Conservation (phyloP, 1,284 basidiomycete species). For the Malassezia sp. region DNA sequence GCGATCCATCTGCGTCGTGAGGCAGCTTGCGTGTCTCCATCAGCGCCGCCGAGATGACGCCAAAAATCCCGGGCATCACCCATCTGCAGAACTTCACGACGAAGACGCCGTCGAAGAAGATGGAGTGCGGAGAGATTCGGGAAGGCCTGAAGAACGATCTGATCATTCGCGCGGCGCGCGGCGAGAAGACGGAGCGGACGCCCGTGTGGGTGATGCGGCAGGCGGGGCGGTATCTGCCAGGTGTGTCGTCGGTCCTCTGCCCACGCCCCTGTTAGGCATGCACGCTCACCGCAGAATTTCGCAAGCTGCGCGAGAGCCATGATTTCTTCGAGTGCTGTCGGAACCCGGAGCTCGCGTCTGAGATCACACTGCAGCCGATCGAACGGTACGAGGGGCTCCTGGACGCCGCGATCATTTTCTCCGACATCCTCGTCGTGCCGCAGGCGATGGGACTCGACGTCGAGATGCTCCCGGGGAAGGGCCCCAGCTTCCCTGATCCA, state of each 20-base stretch:
- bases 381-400: conserved; percentile 40
- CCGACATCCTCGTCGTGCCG: conserved; percentile 45
- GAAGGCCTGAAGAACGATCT: conserved; percentile 69
- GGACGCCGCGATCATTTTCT: conserved; percentile 46
- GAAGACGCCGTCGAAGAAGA: conserved; percentile 7
- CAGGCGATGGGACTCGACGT: conserved; percentile 46
- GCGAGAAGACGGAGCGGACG: conserved; percentile 75
- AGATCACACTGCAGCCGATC: conserved; percentile 45
- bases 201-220: conserved; percentile 99
- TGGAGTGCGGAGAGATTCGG: conserved; percentile 21
- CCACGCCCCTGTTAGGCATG: too few relatives aligned
- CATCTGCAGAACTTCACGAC: conserved; percentile 30
- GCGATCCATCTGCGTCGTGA: too few relatives aligned
- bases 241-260: conserved; percentile 51
- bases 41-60: conserved; percentile 20
- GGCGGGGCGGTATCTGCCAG: conserved; percentile 87
- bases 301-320: conserved; percentile 40
- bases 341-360: conserved; percentile 38
- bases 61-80: conserved; percentile 32
- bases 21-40: too few relatives aligned
- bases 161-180: conserved; percentile 72
- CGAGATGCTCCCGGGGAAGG: conserved; percentile 43
- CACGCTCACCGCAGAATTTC: conserved; percentile 31
- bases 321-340: conserved; percentile 47
- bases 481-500: conserved; percentile 41